These are phyloP conservation scores for Condylostoma magnum DNA, from an alignment of 169 alveolate genomes.

Conservation along the genomic window DNA sequence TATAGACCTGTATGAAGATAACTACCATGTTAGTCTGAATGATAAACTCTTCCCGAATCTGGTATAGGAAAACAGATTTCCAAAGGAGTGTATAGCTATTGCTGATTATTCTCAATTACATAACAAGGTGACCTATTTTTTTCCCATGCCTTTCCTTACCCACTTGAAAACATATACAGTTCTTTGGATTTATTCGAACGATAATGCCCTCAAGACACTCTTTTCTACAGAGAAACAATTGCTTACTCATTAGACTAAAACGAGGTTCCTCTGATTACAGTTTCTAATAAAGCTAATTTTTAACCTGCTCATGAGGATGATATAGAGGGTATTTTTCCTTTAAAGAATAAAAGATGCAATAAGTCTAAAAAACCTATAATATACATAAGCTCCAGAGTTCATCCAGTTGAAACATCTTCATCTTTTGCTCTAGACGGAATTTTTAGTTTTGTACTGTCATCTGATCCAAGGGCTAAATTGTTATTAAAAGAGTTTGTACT, in stretches of 20 bases:
- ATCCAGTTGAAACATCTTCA: slow-evolving; percentile 71
- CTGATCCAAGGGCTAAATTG: slow-evolving; percentile 45
- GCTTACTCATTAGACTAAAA: slow-evolving; percentile 40
- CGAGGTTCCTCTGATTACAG: slow-evolving; percentile 50
- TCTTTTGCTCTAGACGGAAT: slow-evolving; percentile 55
- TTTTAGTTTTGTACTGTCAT: slow-evolving; percentile 28
- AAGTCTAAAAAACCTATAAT: slow-evolving; percentile 13
- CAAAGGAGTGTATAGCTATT: slow-evolving; percentile 21
- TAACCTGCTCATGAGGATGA: slow-evolving; percentile 37
- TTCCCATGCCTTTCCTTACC: slow-evolving; percentile 48
- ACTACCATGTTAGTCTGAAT: slow-evolving; percentile 26
- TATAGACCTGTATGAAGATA: slow-evolving; percentile 27
- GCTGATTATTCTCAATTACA: not conserved
- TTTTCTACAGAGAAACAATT: slow-evolving; percentile 38
- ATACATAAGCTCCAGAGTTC: slow-evolving; percentile 60
- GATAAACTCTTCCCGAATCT: slow-evolving; percentile 9
- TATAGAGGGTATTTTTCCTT: slow-evolving; percentile 37
- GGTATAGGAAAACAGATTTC: not conserved
- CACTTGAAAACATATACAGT: slow-evolving; percentile 22
- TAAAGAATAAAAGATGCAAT: not conserved
- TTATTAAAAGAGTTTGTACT: slow-evolving; percentile 71
- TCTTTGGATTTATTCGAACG: slow-evolving; percentile 13
- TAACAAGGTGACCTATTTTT: slow-evolving; percentile 28
- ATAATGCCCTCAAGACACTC: slow-evolving; percentile 11
- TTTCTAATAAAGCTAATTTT: slow-evolving; percentile 38